Evolutionary conservation across 2,329 filamentous ascomycete species (phyloP), one percentile per base, ranked within the genome.

Genomic region (Cercospora sesami): DNA sequence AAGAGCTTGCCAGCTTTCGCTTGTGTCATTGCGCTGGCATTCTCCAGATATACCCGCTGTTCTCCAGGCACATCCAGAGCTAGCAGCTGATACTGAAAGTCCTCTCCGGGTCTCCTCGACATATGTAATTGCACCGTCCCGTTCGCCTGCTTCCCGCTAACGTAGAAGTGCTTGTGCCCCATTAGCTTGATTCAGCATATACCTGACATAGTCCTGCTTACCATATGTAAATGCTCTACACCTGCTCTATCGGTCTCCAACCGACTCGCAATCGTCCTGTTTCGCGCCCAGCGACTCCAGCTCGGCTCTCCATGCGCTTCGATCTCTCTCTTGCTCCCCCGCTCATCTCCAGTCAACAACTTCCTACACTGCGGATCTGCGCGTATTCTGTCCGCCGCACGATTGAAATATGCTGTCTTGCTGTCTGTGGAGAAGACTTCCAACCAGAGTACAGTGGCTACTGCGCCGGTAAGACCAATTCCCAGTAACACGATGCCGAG

Each of bases 361-460:
- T 90, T 87, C 30, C 89, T 83, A 76, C 92, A 96, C 66, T 87
- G 84, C 0, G 86, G 79, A 76, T 96, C 91, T 63, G 86, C 85
- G 78, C 90, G 92, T 77, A 98, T 89, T 69, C 89, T 88, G 75
- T 91, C 87, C 59, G 96, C 91, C 0, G 92, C 92, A 71, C 91
- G 90, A 81, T 96, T 96, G 85, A 96, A 97, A 78, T 95, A 89
- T 66, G 89, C 87, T 16, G 91, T 94, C 80, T 93, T 94, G 83
- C 92, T 95, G 76, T 94, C 90, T 21, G 91, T 68, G 4, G 91
- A 91, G 79, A 96, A 92, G 55, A 96, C 91, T 70, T 96, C 93
- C 4, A 87, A 86, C 80, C 91, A 96, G 23, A 96, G 84, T 60
- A 95, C 85, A 74, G 92, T 93, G 64, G 85, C 86, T 9, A 97